Percentiles rank a stretch among this genome's conserved stretches.
phyloP scores from a whole-genome alignment of 208 protist species.

The Trypanosoma mega region DNA sequence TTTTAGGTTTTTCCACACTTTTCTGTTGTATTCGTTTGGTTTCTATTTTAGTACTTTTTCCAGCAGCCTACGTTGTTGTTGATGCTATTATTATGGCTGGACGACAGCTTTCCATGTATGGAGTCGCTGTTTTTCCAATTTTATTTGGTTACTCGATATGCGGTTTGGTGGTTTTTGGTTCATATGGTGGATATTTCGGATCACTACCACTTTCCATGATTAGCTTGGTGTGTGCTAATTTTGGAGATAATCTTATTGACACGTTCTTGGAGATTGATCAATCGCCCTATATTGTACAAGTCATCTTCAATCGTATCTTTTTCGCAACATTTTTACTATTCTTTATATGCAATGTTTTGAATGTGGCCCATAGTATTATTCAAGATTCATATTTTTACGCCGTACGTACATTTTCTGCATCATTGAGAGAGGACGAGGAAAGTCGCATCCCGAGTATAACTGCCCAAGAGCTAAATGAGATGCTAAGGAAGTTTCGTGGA shows the following conservation, averaged over 20 bases:
- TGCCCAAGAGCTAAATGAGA: conserved; percentile 33
- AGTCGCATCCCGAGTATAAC: not conserved
- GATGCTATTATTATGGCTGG: conserved; percentile 42
- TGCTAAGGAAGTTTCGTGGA: conserved; percentile 32
- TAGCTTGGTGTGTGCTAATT: conserved; percentile 50
- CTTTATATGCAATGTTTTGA: conserved; percentile 63
- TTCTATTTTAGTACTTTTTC: conserved; percentile 45
- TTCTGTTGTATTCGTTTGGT: conserved; percentile 43
- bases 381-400: conserved; percentile 57
- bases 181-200: conserved; percentile 35
- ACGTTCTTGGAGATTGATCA: conserved; percentile 59
- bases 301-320: conserved; percentile 44
- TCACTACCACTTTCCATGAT: conserved; percentile 36
- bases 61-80: conserved; percentile 41
- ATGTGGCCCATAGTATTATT: conserved; percentile 62
- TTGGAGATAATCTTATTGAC: conserved; percentile 58
- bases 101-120: conserved; percentile 40
- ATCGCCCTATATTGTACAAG: conserved; percentile 37
- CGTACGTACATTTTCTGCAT: conserved; percentile 25
- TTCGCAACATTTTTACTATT: conserved; percentile 49
- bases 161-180: conserved; percentile 47
- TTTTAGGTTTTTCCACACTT: conserved; percentile 47
- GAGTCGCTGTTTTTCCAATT: conserved; percentile 39
- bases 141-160: conserved; percentile 53
- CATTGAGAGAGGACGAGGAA: not conserved